Evolutionary conservation across 1,284 basidiomycete genomes (phyloP).

Genomic region (Papiliotrema fonsecae): DNA sequence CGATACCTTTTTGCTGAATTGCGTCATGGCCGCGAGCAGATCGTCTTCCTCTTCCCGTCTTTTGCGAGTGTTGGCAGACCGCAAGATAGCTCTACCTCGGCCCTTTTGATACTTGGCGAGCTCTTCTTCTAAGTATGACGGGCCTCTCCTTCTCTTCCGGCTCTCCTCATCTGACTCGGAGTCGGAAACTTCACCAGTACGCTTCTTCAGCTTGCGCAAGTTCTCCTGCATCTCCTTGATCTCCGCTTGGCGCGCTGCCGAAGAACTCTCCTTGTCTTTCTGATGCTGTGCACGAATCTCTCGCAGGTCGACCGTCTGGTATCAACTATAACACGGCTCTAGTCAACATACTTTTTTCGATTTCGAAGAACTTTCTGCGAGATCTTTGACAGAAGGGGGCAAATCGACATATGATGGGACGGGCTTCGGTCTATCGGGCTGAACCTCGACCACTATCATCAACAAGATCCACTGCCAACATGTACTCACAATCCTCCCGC

Average conservation of each 20-base stretch:
- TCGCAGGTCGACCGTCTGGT: conserved; percentile 54
- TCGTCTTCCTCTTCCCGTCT: conserved; percentile 61
- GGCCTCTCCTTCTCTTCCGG: conserved; percentile 48
- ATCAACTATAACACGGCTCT: conserved; percentile 2
- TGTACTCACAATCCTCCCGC: conserved; percentile 74
- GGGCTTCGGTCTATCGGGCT: conserved; percentile 11
- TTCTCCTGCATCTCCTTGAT: conserved; percentile 84
- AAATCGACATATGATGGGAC: conserved; percentile 21
- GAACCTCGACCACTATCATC: conserved; percentile 53
- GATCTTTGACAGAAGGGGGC: conserved; percentile 23
- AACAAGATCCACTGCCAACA: conserved; percentile 17
- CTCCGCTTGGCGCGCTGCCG: conserved; percentile 64
- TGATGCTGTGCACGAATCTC: conserved; percentile 70
- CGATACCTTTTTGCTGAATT: neutral
- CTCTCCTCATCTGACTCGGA: conserved; percentile 34
- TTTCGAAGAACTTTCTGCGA: conserved; percentile 36
- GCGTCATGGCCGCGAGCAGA: conserved; percentile 50
- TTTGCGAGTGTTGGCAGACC: conserved; percentile 44
- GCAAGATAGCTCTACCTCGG: conserved; percentile 57
- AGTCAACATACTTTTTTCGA: conserved; percentile 17
- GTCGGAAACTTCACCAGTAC: conserved; percentile 33
- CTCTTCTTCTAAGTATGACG: conserved; percentile 71
- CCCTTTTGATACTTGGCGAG: conserved; percentile 70
- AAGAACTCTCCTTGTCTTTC: conserved; percentile 59
- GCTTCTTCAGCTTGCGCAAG: conserved; percentile 63